These are phyloP conservation scores for Mesembryanthemum crystallinum DNA, from an alignment of 148 eudicot species.

Conservation along the genomic window DNA sequence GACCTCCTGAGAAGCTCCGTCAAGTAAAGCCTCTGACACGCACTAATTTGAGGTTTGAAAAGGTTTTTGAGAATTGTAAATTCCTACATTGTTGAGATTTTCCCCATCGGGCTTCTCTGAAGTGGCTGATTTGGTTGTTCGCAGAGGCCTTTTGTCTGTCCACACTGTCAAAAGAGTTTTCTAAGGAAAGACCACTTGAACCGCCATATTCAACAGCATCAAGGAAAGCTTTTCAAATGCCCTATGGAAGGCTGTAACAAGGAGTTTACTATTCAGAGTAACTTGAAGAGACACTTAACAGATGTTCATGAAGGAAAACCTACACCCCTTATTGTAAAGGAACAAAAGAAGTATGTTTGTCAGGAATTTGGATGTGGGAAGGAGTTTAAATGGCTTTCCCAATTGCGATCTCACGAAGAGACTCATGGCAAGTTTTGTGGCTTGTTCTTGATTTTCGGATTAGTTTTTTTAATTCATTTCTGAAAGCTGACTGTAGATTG, in stretches of 20 bases:
- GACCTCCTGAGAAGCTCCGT: constrained; percentile 99
- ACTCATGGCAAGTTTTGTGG: constrained; percentile 56
- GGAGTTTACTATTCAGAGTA: constrained; percentile 55
- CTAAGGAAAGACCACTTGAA: constrained; percentile 86
- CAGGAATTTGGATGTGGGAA: constrained; percentile 80
- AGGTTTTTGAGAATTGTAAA: constrained; percentile 7
- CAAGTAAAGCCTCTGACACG: constrained; percentile 57
- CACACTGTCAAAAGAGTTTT: constrained; percentile 67
- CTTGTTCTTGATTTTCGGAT: neutral
- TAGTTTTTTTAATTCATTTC: neutral
- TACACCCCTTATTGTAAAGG: constrained; percentile 17
- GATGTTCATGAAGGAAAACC: constrained; percentile 40
- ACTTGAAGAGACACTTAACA: constrained; percentile 27
- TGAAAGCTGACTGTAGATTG: neutral
- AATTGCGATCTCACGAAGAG: constrained; percentile 58
- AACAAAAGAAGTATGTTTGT: constrained; percentile 49
- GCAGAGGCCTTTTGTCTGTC: constrained; percentile 83
- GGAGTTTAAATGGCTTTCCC: constrained; percentile 66
- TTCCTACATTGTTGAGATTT: constrained; percentile 15
- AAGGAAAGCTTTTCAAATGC: constrained; percentile 77
- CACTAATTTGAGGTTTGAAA: constrained; percentile 33
- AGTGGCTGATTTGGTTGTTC: constrained; percentile 7
- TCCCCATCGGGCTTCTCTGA: constrained; percentile 17
- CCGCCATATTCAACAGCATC: constrained; percentile 71
- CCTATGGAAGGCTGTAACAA: constrained; percentile 46